These are phyloP conservation scores for Solanum sejunctum DNA, from an alignment of 257 asterid genomes.

Conservation along the genomic window DNA sequence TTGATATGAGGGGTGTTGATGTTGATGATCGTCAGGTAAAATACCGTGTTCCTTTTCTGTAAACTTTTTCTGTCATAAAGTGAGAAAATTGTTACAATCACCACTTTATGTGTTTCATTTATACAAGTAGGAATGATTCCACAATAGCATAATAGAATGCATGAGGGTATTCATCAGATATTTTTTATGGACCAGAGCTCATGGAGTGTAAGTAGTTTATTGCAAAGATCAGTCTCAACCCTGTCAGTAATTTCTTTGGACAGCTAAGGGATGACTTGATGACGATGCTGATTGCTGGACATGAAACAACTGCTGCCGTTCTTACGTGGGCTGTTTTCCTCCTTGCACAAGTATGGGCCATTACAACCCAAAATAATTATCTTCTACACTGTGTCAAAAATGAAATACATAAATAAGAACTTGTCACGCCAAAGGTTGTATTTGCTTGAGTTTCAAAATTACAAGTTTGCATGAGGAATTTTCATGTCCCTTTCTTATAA, in stretches of 20 bases:
- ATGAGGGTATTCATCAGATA: background rate
- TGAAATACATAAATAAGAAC: background rate
- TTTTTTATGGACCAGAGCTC: background rate
- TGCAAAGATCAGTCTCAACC: background rate
- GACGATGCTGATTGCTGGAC: constrained; percentile 99
- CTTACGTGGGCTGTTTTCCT: constrained; percentile 94
- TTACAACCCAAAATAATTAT: background rate
- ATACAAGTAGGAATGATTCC: background rate
- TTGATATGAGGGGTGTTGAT: constrained; percentile 97
- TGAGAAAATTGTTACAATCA: background rate
- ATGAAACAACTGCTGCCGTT: constrained; percentile 96
- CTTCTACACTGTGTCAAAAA: background rate
- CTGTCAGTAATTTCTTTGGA: constrained; percentile 1
- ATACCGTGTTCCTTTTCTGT: background rate
- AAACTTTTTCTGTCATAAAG: background rate
- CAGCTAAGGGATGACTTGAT: constrained; percentile 96
- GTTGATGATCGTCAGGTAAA: constrained; percentile 96
- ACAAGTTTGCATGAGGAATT: background rate
- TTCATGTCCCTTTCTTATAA: background rate
- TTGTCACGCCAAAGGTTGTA: background rate
- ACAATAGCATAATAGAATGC: background rate
- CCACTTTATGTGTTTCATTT: background rate
- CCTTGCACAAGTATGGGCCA: constrained; percentile 70
- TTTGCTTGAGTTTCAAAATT: background rate
- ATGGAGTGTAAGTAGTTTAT: background rate